Evolutionary conservation across 306 rosid species (phyloP).

Genomic region (Castanea crenata): DNA sequence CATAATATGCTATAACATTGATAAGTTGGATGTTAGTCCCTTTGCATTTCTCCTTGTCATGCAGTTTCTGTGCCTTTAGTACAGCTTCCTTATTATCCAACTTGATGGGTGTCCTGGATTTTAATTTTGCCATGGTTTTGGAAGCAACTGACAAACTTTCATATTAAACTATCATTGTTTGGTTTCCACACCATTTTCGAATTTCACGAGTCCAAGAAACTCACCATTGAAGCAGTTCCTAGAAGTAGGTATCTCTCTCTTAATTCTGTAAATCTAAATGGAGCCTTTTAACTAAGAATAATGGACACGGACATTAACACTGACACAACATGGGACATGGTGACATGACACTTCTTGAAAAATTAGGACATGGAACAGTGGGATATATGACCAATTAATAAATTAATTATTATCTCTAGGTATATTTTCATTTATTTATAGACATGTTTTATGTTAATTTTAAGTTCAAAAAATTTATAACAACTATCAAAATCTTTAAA

Average conservation of each 20-base stretch:
- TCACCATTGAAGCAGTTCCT: neutral
- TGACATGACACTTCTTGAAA: too few relatives aligned
- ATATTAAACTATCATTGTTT: neutral
- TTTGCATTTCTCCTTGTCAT: neutral
- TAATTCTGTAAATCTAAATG: neutral
- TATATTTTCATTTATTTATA: too few relatives aligned
- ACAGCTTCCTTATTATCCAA: neutral
- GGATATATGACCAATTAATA: too few relatives aligned
- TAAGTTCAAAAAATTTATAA: too few relatives aligned
- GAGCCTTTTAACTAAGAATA: neutral
- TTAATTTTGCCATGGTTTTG: neutral
- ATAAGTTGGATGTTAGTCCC: neutral
- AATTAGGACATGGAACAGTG: too few relatives aligned
- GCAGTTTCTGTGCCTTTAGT: neutral
- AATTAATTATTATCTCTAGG: too few relatives aligned
- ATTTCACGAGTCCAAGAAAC: conserved; percentile 1
- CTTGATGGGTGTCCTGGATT: neutral
- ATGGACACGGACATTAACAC: too few relatives aligned
- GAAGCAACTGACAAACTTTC: neutral
- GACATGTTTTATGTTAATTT: too few relatives aligned
- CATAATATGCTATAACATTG: neutral
- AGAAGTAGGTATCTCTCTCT: neutral
- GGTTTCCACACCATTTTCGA: neutral
- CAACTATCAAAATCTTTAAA: too few relatives aligned
- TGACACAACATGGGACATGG: too few relatives aligned